Percentiles rank a stretch among this genome's conserved stretches.
phyloP scores from a whole-genome alignment of 2,329 filamentous ascomycete species.

The Fusarium ramigenum region DNA sequence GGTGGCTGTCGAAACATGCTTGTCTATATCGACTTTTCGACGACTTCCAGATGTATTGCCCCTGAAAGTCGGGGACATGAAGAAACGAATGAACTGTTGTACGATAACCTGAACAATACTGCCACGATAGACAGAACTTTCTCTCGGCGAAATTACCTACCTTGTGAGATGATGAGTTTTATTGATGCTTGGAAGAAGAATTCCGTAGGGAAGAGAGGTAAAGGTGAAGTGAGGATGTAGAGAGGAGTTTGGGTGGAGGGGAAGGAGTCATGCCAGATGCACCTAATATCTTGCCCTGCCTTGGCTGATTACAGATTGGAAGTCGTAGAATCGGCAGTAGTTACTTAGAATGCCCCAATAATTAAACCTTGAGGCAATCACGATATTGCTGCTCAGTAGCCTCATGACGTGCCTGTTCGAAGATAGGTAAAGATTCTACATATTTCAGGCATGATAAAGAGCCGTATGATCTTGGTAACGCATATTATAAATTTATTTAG shows the following conservation, averaged over 20 bases:
- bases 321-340: not conserved
- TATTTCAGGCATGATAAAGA: not conserved
- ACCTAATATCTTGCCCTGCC: not conserved
- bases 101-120: conserved; percentile 22
- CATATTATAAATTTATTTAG: not conserved
- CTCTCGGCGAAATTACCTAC: not conserved
- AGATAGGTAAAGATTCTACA: not conserved
- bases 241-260: conserved; percentile 7
- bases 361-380: not conserved
- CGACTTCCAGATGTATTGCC: not conserved
- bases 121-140: conserved; percentile 4
- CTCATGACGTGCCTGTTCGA: not conserved
- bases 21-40: not conserved
- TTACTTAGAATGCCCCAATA: not conserved
- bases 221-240: conserved; percentile 25
- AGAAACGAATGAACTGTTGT: conserved; percentile 37
- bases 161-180: conserved; percentile 14
- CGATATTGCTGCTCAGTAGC: not conserved
- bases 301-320: not conserved
- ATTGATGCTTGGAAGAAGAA: conserved; percentile 37
- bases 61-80: not conserved
- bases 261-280: conserved; percentile 36
- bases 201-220: conserved; percentile 29
- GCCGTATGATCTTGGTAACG: not conserved
- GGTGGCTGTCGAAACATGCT: conserved; percentile 23